phyloP scores from a whole-genome alignment of 2,329 filamentous ascomycete species.

The Verticillium klebahnii region DNA sequence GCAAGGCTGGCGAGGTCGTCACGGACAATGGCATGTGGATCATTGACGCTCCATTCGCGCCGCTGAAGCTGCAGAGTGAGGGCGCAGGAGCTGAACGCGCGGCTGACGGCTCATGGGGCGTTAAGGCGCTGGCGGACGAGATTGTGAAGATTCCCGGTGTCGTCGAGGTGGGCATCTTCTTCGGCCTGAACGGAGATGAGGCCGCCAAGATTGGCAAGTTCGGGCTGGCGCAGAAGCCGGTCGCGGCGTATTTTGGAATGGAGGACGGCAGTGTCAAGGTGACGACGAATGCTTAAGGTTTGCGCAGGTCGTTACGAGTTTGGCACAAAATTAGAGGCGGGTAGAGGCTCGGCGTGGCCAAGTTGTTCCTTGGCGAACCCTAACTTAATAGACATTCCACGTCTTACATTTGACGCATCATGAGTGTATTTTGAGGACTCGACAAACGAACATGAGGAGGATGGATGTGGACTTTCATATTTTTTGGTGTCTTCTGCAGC shows the following conservation, averaged over 20 bases:
- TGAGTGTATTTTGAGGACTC: no score
- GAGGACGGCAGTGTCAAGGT: slow-evolving; percentile 66
- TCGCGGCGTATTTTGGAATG: slow-evolving; percentile 94
- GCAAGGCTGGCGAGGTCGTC: slow-evolving; percentile 74
- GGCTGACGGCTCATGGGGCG: slow-evolving; percentile 70
- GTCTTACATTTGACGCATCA: no score
- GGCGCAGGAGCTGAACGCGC: slow-evolving; percentile 29
- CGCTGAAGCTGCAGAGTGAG: slow-evolving; percentile 61
- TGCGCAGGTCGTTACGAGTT: not conserved
- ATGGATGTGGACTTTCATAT: no score
- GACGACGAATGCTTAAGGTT: not conserved
- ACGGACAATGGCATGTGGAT: slow-evolving; percentile 65
- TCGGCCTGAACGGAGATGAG: slow-evolving; percentile 72
- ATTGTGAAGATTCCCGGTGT: slow-evolving; percentile 84
- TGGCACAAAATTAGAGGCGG: not conserved
- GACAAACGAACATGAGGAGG: no score
- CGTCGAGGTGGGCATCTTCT: slow-evolving; percentile 87
- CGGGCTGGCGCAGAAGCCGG: slow-evolving; percentile 78
- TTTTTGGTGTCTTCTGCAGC: no score
- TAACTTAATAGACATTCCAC: no score
- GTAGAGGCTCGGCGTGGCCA: no score
- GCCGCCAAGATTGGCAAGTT: slow-evolving; percentile 46
- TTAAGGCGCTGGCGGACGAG: slow-evolving; percentile 65
- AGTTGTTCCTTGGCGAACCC: no score
- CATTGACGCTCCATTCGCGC: slow-evolving; percentile 84